These are phyloP conservation scores for Talaromyces amestolkiae DNA, from an alignment of 2,329 filamentous ascomycete species.

Conservation along the genomic window DNA sequence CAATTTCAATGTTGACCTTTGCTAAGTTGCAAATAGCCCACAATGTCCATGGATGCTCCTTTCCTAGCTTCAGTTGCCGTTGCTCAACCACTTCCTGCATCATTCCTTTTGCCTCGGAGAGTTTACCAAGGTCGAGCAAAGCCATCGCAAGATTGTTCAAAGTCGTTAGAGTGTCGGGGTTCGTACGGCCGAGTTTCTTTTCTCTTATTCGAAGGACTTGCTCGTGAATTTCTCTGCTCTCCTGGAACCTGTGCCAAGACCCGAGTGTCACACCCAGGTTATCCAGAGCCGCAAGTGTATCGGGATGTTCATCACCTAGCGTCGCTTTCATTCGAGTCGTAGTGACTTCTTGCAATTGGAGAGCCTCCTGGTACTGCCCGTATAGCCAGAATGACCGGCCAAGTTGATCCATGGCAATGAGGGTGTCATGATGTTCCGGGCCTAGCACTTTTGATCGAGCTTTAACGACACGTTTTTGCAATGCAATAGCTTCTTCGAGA, in stretches of 20 bases:
- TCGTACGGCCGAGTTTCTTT: slow-evolving; percentile 22
- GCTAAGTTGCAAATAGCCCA: slow-evolving; percentile 34
- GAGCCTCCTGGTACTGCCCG: slow-evolving; percentile 22
- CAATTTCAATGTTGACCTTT: slow-evolving; percentile 28
- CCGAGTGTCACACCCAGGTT: slow-evolving; percentile 19
- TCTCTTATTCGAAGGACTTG: slow-evolving; percentile 20
- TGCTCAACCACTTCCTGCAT: slow-evolving; percentile 22
- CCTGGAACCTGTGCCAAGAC: slow-evolving; percentile 19
- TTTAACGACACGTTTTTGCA: slow-evolving; percentile 22
- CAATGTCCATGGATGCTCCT: slow-evolving; percentile 37
- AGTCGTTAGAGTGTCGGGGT: slow-evolving; percentile 25
- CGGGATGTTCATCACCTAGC: slow-evolving; percentile 27
- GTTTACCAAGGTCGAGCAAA: slow-evolving; percentile 19
- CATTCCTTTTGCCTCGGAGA: slow-evolving; percentile 21
- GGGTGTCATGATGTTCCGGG: slow-evolving; percentile 27
- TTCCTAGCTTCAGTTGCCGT: slow-evolving; percentile 26
- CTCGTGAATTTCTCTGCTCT: slow-evolving; percentile 22
- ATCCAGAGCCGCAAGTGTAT: slow-evolving; percentile 27
- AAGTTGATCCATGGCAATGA: slow-evolving; percentile 26
- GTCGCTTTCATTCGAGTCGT: slow-evolving; percentile 22
- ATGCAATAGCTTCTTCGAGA: slow-evolving; percentile 19
- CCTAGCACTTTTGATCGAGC: slow-evolving; percentile 21
- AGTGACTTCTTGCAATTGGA: slow-evolving; percentile 22
- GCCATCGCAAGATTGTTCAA: slow-evolving; percentile 25
- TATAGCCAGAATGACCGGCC: slow-evolving; percentile 26